Evolutionary conservation across 164 flowering plant genomes (phyloP).

Genomic region (Chloranthus sessilifolius): DNA sequence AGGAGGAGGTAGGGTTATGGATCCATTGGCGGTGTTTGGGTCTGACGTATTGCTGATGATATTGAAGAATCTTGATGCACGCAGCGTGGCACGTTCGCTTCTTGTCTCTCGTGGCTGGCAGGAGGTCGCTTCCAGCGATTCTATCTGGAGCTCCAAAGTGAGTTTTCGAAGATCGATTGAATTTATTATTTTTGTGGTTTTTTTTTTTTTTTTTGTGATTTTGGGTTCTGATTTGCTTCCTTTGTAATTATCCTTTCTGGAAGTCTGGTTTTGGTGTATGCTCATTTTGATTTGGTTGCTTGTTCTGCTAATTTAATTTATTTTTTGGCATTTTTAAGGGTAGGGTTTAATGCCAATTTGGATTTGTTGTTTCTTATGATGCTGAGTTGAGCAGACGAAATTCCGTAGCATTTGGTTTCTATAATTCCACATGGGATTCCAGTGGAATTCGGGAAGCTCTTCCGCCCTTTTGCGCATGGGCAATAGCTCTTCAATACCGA

Average conservation of each 20-base stretch:
- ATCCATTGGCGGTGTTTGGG: conserved; percentile 58
- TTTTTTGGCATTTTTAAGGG: background rate
- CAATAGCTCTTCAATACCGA: too few species aligned
- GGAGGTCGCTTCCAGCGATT: conserved; percentile 57
- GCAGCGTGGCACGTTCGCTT: conserved; percentile 68
- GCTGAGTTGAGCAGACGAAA: too few species aligned
- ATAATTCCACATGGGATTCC: too few species aligned
- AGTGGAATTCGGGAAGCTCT: too few species aligned
- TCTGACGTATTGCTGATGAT: conserved; percentile 52
- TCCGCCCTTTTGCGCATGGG: too few species aligned
- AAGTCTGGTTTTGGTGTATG: background rate
- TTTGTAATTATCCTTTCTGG: background rate
- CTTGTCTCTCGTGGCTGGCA: conserved; percentile 68
- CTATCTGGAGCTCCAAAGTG: conserved; percentile 59
- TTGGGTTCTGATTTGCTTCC: background rate
- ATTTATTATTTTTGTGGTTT: background rate
- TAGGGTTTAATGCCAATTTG: too few species aligned
- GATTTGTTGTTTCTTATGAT: too few species aligned
- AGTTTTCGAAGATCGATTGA: background rate
- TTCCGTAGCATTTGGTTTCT: too few species aligned
- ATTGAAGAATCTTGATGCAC: conserved; percentile 56
- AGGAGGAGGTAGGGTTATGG: conserved; percentile 17
- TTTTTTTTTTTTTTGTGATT: background rate
- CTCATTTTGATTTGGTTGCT: background rate
- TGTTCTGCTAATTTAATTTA: background rate